Base-by-base conservation (phyloP, 805 yeast genomes). In the Metschnikowia bowlesiae region DNA sequence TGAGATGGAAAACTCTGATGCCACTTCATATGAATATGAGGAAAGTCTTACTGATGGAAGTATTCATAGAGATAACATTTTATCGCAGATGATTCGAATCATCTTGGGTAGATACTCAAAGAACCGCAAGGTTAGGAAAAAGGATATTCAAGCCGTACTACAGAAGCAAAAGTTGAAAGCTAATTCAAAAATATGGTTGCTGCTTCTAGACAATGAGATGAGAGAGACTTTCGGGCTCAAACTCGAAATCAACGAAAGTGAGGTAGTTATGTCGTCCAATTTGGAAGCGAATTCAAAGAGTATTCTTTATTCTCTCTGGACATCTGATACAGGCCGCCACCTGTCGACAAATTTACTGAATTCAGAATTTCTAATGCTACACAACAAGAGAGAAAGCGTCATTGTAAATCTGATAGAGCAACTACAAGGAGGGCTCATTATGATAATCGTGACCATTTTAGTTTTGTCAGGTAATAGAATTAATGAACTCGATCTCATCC, bases 381-480 rank as follows among this genome's bases (percentile, higher is more conserved):
- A 54, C 26, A 46, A 58, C 31, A 46, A 46, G 9, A 54, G 64
- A 39, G 40, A 56, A 1, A 44, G 44, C 4, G 41, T 60, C 3
- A 64, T 68, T 2, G 52, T 55, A 26, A 60, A 62, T 18, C 64
- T 66, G 49, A 38, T 41, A 8, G 73, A 68, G 34, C 52, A 68
- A 37, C 59, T 68, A 10, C 62, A 64, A 47, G 55, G 59, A 1
- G 76, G 78, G 8, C 35, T 73, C 2, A 53, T 64, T 34, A 46
- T 67, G 32, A 49, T 70, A 34, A 54, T 71, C 4, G 41, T 72
- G 4, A 47, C 69, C 9, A 37, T 70, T 8, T 49, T 73, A 6
- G 59, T 73, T 0, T 52, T 71, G 13, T 54, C 64, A 35, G 71
- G 67, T 29, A 71, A 71, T 51, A 63, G 67, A 47, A 46, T 69